A percentile compares a stretch with the other conserved stretches of the same genome.
phyloP scores from a whole-genome alignment of 257 asterid genomes.

The Rauvolfia tetraphylla region DNA sequence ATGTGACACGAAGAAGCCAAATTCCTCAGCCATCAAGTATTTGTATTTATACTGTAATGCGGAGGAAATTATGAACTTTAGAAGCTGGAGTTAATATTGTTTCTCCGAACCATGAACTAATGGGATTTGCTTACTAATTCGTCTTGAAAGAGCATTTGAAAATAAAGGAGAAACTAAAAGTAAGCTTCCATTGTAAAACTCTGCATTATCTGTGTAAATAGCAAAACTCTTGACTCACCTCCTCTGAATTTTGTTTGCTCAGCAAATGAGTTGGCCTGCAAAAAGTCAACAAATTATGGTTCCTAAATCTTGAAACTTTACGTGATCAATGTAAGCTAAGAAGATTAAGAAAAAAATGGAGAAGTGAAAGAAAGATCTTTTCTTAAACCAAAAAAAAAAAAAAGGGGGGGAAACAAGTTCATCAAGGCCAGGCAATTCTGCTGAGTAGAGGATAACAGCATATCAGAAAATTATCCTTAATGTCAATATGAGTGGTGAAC shows the following conservation, averaged over 20 bases:
- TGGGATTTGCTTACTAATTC: background rate
- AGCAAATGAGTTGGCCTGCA: constrained; percentile 75
- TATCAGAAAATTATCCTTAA: background rate
- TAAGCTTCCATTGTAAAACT: background rate
- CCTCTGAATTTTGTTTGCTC: constrained; percentile 91
- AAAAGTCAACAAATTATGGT: constrained; percentile 16
- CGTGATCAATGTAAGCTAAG: background rate
- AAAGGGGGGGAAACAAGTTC: background rate
- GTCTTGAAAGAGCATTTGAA: background rate
- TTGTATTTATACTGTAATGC: background rate
- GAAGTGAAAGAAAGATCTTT: background rate
- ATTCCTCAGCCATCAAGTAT: background rate
- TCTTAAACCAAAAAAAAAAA: background rate
- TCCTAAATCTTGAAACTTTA: background rate
- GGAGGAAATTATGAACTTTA: background rate
- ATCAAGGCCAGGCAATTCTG: background rate
- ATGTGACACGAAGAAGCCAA: background rate
- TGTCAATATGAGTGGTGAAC: background rate
- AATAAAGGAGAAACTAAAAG: background rate
- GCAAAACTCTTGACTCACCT: constrained; percentile 43
- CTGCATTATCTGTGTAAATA: background rate
- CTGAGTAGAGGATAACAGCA: background rate
- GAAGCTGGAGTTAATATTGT: background rate
- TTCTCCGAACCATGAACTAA: background rate
- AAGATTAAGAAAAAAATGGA: background rate